phyloP scores from a whole-genome alignment of 1,284 basidiomycete genomes.

The Volvariella surrecta region DNA sequence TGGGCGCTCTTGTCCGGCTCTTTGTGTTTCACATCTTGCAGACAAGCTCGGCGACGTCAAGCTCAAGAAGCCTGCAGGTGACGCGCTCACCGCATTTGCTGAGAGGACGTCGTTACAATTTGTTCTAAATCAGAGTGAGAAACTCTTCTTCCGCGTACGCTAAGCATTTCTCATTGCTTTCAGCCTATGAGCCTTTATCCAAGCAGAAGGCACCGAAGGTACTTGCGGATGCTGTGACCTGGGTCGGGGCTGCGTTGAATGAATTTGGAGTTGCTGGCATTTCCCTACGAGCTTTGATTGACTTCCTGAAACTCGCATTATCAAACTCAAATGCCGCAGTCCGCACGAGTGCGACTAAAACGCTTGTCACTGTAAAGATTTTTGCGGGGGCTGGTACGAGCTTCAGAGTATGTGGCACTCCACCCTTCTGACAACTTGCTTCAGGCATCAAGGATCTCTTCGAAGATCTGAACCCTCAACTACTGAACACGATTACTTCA shows the following conservation, averaged over 20 bases:
- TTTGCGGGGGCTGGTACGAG: slow-evolving; percentile 83
- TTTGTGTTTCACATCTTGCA: slow-evolving; percentile 78
- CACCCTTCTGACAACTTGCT: slow-evolving; percentile 63
- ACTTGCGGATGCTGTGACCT: slow-evolving; percentile 84
- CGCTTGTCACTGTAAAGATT: slow-evolving; percentile 85
- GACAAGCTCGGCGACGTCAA: slow-evolving; percentile 98
- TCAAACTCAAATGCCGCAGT: slow-evolving; percentile 95
- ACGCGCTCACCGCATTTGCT: slow-evolving; percentile 74
- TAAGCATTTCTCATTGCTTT: slow-evolving; percentile 9
- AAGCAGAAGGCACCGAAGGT: slow-evolving; percentile 98
- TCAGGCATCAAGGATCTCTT: slow-evolving; percentile 86
- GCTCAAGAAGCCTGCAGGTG: slow-evolving; percentile 95
- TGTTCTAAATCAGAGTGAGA: slow-evolving; percentile 82
- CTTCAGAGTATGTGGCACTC: background rate
- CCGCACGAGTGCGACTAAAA: slow-evolving; percentile 91
- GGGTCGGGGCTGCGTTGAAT: slow-evolving; percentile 84
- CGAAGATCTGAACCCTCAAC: slow-evolving; percentile 91
- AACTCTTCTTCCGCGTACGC: background rate
- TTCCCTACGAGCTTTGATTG: slow-evolving; percentile 79
- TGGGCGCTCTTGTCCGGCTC: slow-evolving; percentile 77
- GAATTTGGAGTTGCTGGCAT: slow-evolving; percentile 93
- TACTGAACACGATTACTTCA: slow-evolving; percentile 83
- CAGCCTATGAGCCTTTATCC: slow-evolving; percentile 85
- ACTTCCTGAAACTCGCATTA: slow-evolving; percentile 82
- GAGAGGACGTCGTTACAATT: slow-evolving; percentile 95